Conservation (phyloP, 2,329 filamentous ascomycete species). For the Trichoderma lentiforme region DNA sequence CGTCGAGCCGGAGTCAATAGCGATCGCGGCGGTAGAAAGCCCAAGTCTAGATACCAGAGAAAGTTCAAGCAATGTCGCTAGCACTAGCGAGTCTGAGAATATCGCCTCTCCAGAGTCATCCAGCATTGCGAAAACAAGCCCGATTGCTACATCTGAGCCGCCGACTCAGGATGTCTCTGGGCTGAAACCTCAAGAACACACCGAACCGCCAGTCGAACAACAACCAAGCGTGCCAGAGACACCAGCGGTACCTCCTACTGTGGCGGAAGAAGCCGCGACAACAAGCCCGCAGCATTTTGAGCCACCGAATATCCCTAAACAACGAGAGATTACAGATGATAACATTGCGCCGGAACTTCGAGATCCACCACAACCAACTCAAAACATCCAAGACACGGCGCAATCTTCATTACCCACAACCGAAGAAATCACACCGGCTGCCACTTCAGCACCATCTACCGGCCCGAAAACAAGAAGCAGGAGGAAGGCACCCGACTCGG, state of each 20-base stretch:
- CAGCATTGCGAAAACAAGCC: not conserved
- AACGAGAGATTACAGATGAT: conserved; percentile 6
- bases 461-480: conserved; percentile 15
- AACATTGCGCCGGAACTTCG: conserved; percentile 17
- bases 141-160: not conserved
- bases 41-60: not conserved
- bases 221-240: not conserved
- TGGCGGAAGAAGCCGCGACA: not conserved
- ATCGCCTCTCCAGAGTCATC: not conserved
- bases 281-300: not conserved
- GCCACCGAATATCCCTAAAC: not conserved
- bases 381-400: not conserved
- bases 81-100: conserved; percentile 5
- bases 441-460: not conserved
- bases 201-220: not conserved
- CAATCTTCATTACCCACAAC: not conserved
- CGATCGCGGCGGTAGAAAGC: not conserved
- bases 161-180: not conserved
- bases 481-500: conserved; percentile 14
- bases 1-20: not conserved
- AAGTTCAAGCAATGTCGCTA: not conserved
- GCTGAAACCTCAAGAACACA: not conserved
- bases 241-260: not conserved
- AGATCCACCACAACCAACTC: conserved; percentile 1
- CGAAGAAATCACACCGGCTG: not conserved